Evolutionary conservation across 2,329 filamentous ascomycete species (phyloP), one percentile per base, ranked within the genome.

Genomic region (Cladosporium sp.): DNA sequence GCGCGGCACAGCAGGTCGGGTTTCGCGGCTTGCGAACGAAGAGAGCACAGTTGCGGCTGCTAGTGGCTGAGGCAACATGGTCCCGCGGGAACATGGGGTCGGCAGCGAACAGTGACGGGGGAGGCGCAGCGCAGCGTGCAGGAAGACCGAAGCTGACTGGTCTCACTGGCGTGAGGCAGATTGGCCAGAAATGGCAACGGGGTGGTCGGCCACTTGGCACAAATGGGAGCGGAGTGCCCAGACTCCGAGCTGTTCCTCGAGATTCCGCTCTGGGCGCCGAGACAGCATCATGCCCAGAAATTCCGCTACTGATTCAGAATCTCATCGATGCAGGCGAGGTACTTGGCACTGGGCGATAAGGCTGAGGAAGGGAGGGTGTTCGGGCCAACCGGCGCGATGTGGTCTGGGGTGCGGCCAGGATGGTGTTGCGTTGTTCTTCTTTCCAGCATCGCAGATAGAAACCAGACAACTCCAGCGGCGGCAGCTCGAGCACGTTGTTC

Each of bases 191-290:
- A 21, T 21, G 41, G 41, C 41, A 24, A 47, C 41, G 41, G 14
- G 41, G 41, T 47, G 14, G 41, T 47, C 14, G 41, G 15, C 41
- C n/a, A 54, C 60, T 63, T 63, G 60, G 60, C 60, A 52, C 2
- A 38, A 30, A 52, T 28, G 24, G 49, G 32, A 28, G 61, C 61
- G 61, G 61, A 55, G 32, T 12, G 24, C 57, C 57, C 57, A 59
- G 41, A 15, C n/a, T 47, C 38, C 38, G 57, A 58, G 8, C 30
- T 32, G n/a, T 21, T 34, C 36, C 36, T 38, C 36, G 8, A 44
- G 38, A 51, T 49, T 49, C 38, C 61, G 49, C 61, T 34, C 61
- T 64, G 44, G 61, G 61, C 61, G 61, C 61, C 61, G 21, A 64
- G 61, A 28, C 36, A 30, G 36, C 57, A 26, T 59, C 36, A 41